phyloP scores from a whole-genome alignment of 345 rosid species.

The Streptanthus diversifolius region DNA sequence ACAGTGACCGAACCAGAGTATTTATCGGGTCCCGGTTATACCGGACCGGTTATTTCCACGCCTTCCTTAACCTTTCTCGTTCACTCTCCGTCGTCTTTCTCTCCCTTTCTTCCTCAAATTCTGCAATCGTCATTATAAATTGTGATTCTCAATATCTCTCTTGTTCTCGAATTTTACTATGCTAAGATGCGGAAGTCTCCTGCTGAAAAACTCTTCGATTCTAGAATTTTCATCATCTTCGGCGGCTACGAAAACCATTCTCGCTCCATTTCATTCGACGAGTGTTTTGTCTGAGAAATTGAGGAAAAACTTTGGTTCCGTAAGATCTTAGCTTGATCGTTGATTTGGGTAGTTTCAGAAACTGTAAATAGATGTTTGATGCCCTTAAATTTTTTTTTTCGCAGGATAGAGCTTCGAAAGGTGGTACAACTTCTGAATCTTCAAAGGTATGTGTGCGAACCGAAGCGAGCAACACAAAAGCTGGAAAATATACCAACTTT shows the following conservation, averaged over 20 bases:
- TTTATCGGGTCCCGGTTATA: neutral
- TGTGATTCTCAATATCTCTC: neutral
- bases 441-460: conserved; percentile 16
- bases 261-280: conserved; percentile 32
- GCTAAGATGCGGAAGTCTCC: conserved; percentile 23
- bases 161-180: neutral
- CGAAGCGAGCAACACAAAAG: neutral
- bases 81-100: neutral
- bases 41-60: conserved; percentile 9
- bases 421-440: conserved; percentile 15
- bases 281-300: conserved; percentile 32
- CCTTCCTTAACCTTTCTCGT: neutral
- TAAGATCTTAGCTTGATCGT: neutral
- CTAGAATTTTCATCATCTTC: neutral
- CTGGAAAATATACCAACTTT: neutral
- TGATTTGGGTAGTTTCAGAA: neutral
- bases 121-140: neutral
- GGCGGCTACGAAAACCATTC: neutral
- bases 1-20: neutral
- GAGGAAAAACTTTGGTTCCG: conserved; percentile 19
- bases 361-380: neutral
- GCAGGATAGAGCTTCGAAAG: neutral
- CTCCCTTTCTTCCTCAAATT: conserved; percentile 3
- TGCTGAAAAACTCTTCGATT: conserved; percentile 11
- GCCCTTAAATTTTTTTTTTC: neutral